Base-by-base conservation (phyloP, 2,329 filamentous ascomycete species). In the Venturia pyrina region DNA sequence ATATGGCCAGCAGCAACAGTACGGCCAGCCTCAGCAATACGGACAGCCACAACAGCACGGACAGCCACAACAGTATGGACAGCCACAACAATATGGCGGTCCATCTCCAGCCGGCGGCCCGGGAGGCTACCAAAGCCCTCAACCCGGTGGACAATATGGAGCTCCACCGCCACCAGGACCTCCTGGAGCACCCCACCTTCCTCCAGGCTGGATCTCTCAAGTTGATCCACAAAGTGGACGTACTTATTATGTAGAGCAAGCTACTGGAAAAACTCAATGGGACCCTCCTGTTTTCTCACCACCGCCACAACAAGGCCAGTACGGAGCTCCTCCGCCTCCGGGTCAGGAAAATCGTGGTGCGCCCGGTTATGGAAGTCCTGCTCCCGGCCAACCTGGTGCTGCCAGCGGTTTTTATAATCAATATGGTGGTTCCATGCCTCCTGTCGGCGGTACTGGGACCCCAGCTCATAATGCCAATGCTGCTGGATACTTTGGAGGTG, bases 171-270 rank as follows among this genome's bases (percentile, higher is more conserved):
- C 71, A 72, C 6, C 68, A 68, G 68, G 69, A 34, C 65, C 75
- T 71, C 66, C 69, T 19, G 53, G 60, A 17, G 62, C 72, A 76
- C 82, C 86, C 32, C 78, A 83, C 67, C 77, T 88, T 69, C 81
- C 87, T 32, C 72, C 79, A 62, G 87, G 87, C 69, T 89, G 87
- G 87, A 76, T 78, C 37, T 79, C 85, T 32, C 83, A 87, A 73
- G 89, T 82, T 75, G 87, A 89, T 69, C 81, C 84, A 66, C 79
- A 78, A 66, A 78, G 80, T 67, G 83, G 87, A 71, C 83, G 84
- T 65, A 88, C 84, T 78, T 89, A 84, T 76, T 90, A 87, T 71
- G 79, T 85, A 66, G 85, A 89, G 73, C 77, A 84, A 66, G 78
- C 82, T 60, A 84, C 84, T 15, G 85, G 85, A 24, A 82, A 81